These are phyloP conservation scores for Brassica rapa DNA, from an alignment of 345 rosid genomes.

Conservation along the genomic window DNA sequence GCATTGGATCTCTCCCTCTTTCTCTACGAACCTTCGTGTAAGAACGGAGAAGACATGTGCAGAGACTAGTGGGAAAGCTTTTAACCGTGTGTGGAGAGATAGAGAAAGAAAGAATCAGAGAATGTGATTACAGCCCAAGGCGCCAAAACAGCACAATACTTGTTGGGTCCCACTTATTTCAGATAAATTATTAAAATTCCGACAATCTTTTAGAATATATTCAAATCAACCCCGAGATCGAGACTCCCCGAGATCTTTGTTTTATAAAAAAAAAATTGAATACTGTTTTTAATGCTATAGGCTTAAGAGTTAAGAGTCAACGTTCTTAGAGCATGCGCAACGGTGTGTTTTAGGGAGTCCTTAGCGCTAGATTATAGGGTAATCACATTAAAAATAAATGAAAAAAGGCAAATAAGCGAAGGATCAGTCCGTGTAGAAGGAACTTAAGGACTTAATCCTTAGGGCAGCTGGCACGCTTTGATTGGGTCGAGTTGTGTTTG, in stretches of 20 bases:
- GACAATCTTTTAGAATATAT: not conserved
- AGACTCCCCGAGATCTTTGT: not conserved
- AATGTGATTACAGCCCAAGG: constrained; percentile 29
- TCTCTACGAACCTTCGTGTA: not conserved
- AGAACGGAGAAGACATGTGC: constrained; percentile 24
- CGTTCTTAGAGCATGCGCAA: too few relatives aligned
- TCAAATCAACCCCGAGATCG: not conserved
- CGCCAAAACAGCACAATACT: constrained; percentile 37
- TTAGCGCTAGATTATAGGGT: too few relatives aligned
- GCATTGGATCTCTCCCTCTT: constrained; percentile 49
- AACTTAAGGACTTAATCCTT: too few relatives aligned
- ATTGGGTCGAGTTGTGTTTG: too few relatives aligned
- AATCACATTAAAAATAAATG: too few relatives aligned
- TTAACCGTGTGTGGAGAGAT: constrained; percentile 13
- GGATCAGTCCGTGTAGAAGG: too few relatives aligned
- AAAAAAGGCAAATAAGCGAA: too few relatives aligned
- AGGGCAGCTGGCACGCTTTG: too few relatives aligned
- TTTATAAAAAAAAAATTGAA: too few relatives aligned
- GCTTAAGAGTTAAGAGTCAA: constrained; percentile 27
- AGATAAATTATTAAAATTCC: not conserved
- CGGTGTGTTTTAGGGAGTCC: too few relatives aligned
- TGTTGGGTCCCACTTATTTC: constrained; percentile 26
- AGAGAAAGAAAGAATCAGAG: not conserved
- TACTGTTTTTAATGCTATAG: not conserved
- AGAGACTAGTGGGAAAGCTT: constrained; percentile 7